These are phyloP conservation scores for Capsicum rhomboideum DNA, from an alignment of 257 asterid genomes.

Conservation along the genomic window DNA sequence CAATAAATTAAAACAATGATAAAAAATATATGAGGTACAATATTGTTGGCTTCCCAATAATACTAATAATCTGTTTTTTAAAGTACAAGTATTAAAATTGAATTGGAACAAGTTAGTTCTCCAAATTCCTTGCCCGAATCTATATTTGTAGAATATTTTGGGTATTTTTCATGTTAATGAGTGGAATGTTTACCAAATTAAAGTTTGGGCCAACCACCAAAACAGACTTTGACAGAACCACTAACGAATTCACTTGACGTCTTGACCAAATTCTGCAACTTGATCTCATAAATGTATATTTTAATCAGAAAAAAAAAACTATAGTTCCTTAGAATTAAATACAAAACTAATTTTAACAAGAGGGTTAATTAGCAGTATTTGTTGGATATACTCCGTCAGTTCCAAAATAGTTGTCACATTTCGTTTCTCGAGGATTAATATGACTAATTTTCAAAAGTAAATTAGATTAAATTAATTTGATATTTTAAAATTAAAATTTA, in stretches of 20 bases:
- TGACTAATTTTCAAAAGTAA: no score
- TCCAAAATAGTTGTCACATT: no score
- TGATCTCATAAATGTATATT: background rate
- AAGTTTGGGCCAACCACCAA: slow-evolving; percentile 1
- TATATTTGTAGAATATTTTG: background rate
- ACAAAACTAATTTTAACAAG: background rate
- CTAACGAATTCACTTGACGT: slow-evolving; percentile 3
- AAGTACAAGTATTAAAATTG: background rate
- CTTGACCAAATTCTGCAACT: slow-evolving; percentile 1
- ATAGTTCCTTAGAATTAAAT: background rate
- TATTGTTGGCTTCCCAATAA: background rate
- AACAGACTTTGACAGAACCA: background rate
- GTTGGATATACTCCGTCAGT: no score
- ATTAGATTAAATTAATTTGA: no score
- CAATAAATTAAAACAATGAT: background rate
- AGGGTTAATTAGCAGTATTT: background rate
- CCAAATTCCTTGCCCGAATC: background rate
- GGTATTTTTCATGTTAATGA: background rate
- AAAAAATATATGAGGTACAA: background rate
- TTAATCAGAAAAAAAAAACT: background rate
- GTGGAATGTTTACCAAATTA: background rate
- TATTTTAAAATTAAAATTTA: no score
- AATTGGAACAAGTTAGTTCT: slow-evolving; percentile 1
- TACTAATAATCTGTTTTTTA: background rate
- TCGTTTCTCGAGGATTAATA: no score